Base-by-base conservation (phyloP, 257 asterid genomes). In the Linaria vulgaris region DNA sequence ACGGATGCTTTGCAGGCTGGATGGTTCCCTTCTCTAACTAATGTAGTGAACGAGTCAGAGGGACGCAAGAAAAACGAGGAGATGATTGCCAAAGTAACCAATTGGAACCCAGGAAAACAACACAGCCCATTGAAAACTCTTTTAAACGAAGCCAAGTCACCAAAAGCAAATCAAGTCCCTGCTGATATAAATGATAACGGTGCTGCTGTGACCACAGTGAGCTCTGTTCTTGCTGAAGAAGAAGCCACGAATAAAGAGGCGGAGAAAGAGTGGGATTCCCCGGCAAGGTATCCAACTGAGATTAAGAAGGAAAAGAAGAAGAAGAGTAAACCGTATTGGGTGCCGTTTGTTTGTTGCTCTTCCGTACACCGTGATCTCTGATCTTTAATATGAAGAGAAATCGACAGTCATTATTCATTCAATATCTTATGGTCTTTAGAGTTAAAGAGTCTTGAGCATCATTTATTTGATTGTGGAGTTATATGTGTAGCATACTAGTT, bases 21-120 rank as follows among this genome's bases (percentile, higher is more conserved):
- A 12, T 88, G 91, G 95, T 88, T 80, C 72, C 96, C 94, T 44
- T 82, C 91, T 59, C 52, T 87, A 43, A 79, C 95, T 17, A 85
- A 79, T 17, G 91, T 82, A 12, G 82, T 75, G 50, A 84, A 81
- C 39, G 94, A 91, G 49, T 91, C 96, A 11, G 85, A 91, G 73
- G 95, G 91, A 30, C 78, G 96, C 63, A 85, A 85, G 88, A 88
- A 88, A 70, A 91, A 88, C 1, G 95, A 91, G 80, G 96, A 84
- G 78, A 67, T 78, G 27, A 88, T 88, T 47, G 85, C 90, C 73
- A 91, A 85, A 76, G 95, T 83, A 22, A 80, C 96, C 49, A 82
- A 83, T 64, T 84, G 89, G 95, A 87, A 82, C 74, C 61, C 86
- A 6, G 83, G 70, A 23, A 87, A 79, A 70, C 91, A 91, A 61